Evolutionary conservation across 208 protist genomes (phyloP).

Genomic region (Leishmania aethiopica): DNA sequence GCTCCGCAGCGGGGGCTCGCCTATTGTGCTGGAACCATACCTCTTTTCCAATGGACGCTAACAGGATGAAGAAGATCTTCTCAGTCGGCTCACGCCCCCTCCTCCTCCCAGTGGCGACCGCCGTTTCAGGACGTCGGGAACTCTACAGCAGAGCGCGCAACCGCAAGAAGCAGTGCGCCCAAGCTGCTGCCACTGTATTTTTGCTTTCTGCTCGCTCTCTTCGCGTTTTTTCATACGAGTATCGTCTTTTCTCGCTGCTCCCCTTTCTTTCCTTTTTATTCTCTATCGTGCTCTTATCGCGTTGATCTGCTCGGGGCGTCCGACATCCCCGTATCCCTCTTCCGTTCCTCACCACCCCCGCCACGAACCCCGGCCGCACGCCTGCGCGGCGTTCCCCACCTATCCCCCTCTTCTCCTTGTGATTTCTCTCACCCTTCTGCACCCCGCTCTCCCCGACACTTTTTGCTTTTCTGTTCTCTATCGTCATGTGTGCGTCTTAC

Average conservation of each 20-base stretch:
- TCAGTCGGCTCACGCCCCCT: not conserved
- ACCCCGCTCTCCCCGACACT: not conserved
- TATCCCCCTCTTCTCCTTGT: not conserved
- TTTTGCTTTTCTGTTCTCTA: not conserved
- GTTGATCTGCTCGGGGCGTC: not conserved
- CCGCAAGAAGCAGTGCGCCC: conserved; percentile 4
- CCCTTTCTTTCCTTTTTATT: not conserved
- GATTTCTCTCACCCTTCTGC: not conserved
- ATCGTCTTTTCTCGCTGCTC: not conserved
- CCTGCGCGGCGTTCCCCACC: not conserved
- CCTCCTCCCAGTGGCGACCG: not conserved
- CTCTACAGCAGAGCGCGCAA: not conserved
- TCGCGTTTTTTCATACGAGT: not conserved
- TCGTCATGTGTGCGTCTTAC: not conserved
- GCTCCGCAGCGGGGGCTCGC: not conserved
- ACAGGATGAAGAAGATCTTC: conserved; percentile 10
- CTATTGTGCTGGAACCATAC: not conserved
- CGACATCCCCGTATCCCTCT: not conserved
- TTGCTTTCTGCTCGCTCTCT: not conserved
- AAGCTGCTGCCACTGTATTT: not conserved
- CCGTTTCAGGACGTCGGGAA: not conserved
- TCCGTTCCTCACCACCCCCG: not conserved
- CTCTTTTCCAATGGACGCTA: not conserved
- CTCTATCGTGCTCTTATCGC: not conserved
- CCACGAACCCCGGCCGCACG: not conserved